phyloP scores from a whole-genome alignment of 495 filamentous ascomycete genomes.

The Penicillium waksmanii region DNA sequence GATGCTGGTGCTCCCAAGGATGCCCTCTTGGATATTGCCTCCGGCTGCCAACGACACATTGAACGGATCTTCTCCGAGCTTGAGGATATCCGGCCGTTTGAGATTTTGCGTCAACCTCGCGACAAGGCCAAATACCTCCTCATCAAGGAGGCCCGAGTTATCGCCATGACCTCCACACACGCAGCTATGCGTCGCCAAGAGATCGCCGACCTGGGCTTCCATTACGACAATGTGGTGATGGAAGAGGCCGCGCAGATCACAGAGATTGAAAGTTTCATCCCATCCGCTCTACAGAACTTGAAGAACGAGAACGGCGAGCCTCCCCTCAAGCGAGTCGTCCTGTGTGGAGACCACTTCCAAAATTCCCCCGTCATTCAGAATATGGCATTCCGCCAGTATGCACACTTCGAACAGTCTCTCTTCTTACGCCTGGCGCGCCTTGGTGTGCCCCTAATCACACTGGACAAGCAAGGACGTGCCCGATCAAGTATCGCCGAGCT shows the following conservation, averaged over 20 bases:
- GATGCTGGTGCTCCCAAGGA: slow-evolving; percentile 63
- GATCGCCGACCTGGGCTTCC: slow-evolving; percentile 89
- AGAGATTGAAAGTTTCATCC: slow-evolving; percentile 96
- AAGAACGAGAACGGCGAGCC: slow-evolving; percentile 71
- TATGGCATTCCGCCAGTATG: slow-evolving; percentile 93
- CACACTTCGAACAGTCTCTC: slow-evolving; percentile 92
- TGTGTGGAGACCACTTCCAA: slow-evolving; percentile 95
- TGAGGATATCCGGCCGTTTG: slow-evolving; percentile 92
- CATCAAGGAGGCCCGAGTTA: slow-evolving; percentile 90
- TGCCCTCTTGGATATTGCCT: slow-evolving; percentile 72
- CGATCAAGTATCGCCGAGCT: slow-evolving; percentile 84
- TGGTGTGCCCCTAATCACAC: slow-evolving; percentile 83
- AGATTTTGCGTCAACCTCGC: slow-evolving; percentile 82
- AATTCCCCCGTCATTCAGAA: slow-evolving; percentile 97
- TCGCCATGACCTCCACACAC: slow-evolving; percentile 98
- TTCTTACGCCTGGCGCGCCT: slow-evolving; percentile 90
- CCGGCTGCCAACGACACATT: slow-evolving; percentile 89
- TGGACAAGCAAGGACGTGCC: slow-evolving; percentile 92
- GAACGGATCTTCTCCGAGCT: slow-evolving; percentile 90
- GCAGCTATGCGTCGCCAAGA: slow-evolving; percentile 96
- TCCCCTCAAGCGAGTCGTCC: slow-evolving; percentile 81
- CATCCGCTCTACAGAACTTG: slow-evolving; percentile 80
- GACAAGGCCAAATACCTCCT: slow-evolving; percentile 96
- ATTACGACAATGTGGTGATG: slow-evolving; percentile 98
- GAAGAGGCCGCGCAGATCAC: slow-evolving; percentile 99